These are phyloP conservation scores for Arachnopeziza araneosa DNA, from an alignment of 2,329 filamentous ascomycete genomes.

Conservation along the genomic window DNA sequence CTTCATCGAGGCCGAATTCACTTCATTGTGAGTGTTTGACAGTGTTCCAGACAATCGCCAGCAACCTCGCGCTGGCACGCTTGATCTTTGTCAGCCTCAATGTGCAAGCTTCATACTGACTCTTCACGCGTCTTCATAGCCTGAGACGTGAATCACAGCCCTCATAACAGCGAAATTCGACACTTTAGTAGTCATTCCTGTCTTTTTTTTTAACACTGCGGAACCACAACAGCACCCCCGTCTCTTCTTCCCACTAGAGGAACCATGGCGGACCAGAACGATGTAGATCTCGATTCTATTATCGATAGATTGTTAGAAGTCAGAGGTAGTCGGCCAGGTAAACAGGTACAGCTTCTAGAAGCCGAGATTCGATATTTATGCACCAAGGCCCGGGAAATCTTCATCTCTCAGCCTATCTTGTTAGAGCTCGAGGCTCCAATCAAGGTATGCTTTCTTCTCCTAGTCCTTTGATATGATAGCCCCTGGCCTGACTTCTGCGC, in stretches of 20 bases:
- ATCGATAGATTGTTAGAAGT: slow-evolving; percentile 97
- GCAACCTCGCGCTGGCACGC: slow-evolving; percentile 8
- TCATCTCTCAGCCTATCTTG: slow-evolving; percentile 97
- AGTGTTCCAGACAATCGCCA: neutral
- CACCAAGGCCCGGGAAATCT: slow-evolving; percentile 98
- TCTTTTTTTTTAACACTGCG: slow-evolving; percentile 20
- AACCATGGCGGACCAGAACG: slow-evolving; percentile 70
- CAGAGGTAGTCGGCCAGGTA: slow-evolving; percentile 93
- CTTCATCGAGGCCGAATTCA: slow-evolving; percentile 29
- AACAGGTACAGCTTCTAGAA: slow-evolving; percentile 96
- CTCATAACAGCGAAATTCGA: slow-evolving; percentile 25
- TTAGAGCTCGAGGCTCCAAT: slow-evolving; percentile 97
- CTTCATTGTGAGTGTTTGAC: slow-evolving; percentile 27
- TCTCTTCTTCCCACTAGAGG: slow-evolving; percentile 29
- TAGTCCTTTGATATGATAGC: neutral
- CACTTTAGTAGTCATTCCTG: neutral
- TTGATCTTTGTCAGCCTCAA: slow-evolving; percentile 12
- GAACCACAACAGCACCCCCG: slow-evolving; percentile 24
- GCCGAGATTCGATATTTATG: slow-evolving; percentile 95
- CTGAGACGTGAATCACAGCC: slow-evolving; percentile 30
- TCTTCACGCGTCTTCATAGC: slow-evolving; percentile 19
- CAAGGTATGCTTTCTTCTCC: slow-evolving; percentile 60
- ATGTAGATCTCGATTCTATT: slow-evolving; percentile 98
- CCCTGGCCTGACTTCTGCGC: slow-evolving; percentile 4
- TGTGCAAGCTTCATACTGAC: slow-evolving; percentile 15